phyloP scores from a whole-genome alignment of 129 eudicot species.

The Chrysanthemum lavandulifolium region DNA sequence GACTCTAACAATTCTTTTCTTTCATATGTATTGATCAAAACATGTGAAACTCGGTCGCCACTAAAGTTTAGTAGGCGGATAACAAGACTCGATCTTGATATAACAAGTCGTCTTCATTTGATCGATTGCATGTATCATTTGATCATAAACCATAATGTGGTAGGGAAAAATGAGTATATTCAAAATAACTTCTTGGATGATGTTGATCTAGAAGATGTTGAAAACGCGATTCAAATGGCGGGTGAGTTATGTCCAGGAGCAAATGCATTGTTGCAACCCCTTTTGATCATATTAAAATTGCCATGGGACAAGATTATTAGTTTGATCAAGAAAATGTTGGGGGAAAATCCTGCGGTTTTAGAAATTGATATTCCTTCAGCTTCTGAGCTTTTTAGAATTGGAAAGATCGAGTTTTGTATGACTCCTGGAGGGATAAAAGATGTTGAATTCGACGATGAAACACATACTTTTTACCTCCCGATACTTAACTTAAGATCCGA shows the following conservation, averaged over 20 bases:
- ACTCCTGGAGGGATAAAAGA: constrained; percentile 40
- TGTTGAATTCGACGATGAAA: constrained; percentile 36
- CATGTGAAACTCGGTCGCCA: constrained; percentile 36
- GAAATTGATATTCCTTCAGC: constrained; percentile 55
- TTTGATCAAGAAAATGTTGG: constrained; percentile 29
- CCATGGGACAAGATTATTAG: constrained; percentile 44
- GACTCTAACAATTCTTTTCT: constrained; percentile 27
- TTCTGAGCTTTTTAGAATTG: constrained; percentile 33
- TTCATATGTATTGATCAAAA: constrained; percentile 4
- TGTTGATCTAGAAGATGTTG: constrained; percentile 28
- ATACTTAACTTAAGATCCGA: constrained; percentile 25
- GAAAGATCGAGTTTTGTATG: constrained; percentile 34
- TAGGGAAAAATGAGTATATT: constrained; percentile 14
- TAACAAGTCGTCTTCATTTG: constrained; percentile 14
- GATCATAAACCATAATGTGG: constrained; percentile 23
- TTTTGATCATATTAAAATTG: constrained; percentile 26
- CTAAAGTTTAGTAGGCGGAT: constrained; percentile 24
- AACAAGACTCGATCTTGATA: constrained; percentile 31
- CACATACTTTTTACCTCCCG: constrained; percentile 36
- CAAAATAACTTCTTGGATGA: constrained; percentile 20
- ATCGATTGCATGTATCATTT: constrained; percentile 30
- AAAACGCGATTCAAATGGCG: constrained; percentile 30
- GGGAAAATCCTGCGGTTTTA: constrained; percentile 32
- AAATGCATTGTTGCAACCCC: constrained; percentile 25
- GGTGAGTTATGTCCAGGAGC: constrained; percentile 25